Evolutionary conservation across 1,284 basidiomycete genomes (phyloP), one percentile per base, ranked within the genome.

Genomic region (Limonomyces culmigenus): DNA sequence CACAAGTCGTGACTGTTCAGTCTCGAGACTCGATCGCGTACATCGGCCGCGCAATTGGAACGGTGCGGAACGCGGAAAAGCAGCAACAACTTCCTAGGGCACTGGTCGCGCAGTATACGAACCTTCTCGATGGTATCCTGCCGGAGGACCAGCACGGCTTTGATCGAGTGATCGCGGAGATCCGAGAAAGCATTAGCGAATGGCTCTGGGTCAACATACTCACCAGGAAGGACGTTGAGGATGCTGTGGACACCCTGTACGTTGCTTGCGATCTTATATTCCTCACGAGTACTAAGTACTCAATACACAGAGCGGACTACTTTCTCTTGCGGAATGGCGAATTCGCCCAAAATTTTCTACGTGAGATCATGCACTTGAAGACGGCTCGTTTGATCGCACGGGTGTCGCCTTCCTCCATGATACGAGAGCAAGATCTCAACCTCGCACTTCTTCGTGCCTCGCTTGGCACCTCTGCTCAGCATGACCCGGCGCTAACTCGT

Each of bases 141-240:
- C 74, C 83, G 1, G 70, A 84, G 47, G 74, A 84, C 42, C 70
- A 71, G 38, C 76, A 80, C 42, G 65, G 61, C n/a, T 83, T 91
- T 45, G 81, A 85, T 47, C 56, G 62, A 14, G 67, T 76, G 39
- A 69, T 89, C 19, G 60, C 70, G 17, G 69, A 75, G 39, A 79
- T 88, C 36, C 58, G 79, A 39, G 74, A 65, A 2, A 70, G 75
- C 39, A 65, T 85, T 39, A 78, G 81, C 43, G 86, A 89, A 58
- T 93, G 88, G 88, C 61, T 93, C 2, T 93, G 89, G 86, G 58
- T 74, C 20, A 86, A 89, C 47, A 78, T 93, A 20, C 62, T 93
- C 37, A 92, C 86, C 1, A 71, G 70, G 45, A 70, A 72, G 43
- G 81, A 88, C 43, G 80, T 92, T 0, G 74, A 81, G 41, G 76